These are phyloP conservation scores for Taphrina sp. DNA, from an alignment of 1,139 yeast genomes.

Conservation along the genomic window DNA sequence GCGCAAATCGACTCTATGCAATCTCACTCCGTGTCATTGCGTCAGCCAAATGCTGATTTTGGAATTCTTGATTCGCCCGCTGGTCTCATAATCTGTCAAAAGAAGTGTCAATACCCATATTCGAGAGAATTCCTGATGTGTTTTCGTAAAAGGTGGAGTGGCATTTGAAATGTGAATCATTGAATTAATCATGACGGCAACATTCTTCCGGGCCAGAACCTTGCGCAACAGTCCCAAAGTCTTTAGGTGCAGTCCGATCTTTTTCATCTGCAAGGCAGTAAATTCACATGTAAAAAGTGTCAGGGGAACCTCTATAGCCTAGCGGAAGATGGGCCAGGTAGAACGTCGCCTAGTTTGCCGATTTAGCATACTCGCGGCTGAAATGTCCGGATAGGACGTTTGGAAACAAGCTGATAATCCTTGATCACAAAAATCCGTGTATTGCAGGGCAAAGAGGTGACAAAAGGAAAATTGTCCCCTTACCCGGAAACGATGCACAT, in stretches of 20 bases:
- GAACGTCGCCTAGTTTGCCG: constrained; percentile 25
- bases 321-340: constrained; percentile 17
- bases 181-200: neutral
- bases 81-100: constrained; percentile 24
- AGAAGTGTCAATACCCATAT: constrained; percentile 16
- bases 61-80: constrained; percentile 7
- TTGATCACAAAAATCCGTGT: too few relatives aligned
- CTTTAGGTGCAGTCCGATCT: constrained; percentile 6
- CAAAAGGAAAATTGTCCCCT: too few relatives aligned
- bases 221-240: constrained; percentile 10
- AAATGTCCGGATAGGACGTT: constrained; percentile 9
- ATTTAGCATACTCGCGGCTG: constrained; percentile 1
- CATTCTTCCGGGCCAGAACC: neutral
- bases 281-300: constrained; percentile 16
- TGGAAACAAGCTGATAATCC: too few relatives aligned
- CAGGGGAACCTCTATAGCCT: constrained; percentile 9
- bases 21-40: constrained; percentile 11
- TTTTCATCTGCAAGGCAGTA: constrained; percentile 15
- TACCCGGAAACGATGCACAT: too few relatives aligned
- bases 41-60: constrained; percentile 16
- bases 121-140: constrained; percentile 15
- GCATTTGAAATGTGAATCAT: too few relatives aligned
- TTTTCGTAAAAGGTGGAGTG: too few relatives aligned
- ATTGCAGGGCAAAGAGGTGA: too few relatives aligned
- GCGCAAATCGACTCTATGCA: constrained; percentile 7